phyloP scores from a whole-genome alignment of 345 rosid species.

The Brassica carinata region DNA sequence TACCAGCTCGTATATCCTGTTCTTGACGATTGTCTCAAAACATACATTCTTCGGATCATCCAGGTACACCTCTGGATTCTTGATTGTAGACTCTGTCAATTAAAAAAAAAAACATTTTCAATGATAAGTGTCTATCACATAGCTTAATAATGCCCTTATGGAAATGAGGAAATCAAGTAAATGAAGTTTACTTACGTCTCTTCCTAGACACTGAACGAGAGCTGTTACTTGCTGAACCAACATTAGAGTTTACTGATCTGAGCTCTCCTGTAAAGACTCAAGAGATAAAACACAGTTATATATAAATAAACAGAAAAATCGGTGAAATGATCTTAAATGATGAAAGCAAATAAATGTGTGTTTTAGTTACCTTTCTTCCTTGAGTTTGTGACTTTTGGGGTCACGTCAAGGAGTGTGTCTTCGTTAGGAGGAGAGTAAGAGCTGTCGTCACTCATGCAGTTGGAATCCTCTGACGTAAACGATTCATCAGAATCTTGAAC shows the following conservation, averaged over 20 bases:
- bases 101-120: background rate
- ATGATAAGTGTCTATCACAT: background rate
- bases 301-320: background rate
- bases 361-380: background rate
- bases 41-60: background rate
- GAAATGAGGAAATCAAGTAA: background rate
- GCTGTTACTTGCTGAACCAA: background rate
- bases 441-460: background rate
- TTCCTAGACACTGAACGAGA: background rate
- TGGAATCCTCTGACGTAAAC: background rate
- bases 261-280: background rate
- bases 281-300: background rate
- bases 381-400: background rate
- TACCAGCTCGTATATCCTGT: slow-evolving; percentile 20
- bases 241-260: background rate
- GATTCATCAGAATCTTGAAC: background rate
- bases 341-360: background rate
- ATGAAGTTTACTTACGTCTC: background rate
- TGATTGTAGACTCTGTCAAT: background rate
- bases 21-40: background rate
- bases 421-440: background rate
- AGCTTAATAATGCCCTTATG: background rate
- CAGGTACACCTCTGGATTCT: slow-evolving; percentile 1
- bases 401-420: background rate
- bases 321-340: background rate